phyloP scores from a whole-genome alignment of 2,329 filamentous ascomycete genomes.

The Exophiala bonariae region DNA sequence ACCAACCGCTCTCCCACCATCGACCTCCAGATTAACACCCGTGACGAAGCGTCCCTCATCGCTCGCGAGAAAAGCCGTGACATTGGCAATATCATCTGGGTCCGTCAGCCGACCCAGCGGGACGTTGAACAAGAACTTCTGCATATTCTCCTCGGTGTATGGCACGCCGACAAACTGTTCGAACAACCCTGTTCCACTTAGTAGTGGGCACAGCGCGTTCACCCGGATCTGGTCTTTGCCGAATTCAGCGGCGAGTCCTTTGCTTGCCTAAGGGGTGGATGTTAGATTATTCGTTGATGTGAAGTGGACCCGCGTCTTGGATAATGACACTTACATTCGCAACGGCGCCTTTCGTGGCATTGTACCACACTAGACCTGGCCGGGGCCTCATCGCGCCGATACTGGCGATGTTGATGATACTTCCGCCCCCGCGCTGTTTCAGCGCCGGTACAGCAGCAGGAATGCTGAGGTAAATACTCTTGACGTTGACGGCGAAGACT shows the following conservation, averaged over 20 bases:
- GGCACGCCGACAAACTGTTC: constrained; percentile 42
- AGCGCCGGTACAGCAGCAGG: constrained; percentile 37
- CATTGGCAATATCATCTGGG: constrained; percentile 66
- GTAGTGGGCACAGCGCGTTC: constrained; percentile 61
- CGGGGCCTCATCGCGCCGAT: constrained; percentile 43
- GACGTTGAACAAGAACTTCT: constrained; percentile 45
- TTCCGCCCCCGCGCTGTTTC: constrained; percentile 42
- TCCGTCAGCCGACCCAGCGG: constrained; percentile 46
- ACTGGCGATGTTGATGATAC: constrained; percentile 47
- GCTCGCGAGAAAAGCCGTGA: constrained; percentile 62
- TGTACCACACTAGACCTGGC: constrained; percentile 48
- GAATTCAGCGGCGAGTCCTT: constrained; percentile 55
- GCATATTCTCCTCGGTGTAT: constrained; percentile 45
- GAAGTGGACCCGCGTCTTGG: background rate
- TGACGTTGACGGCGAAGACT: constrained; percentile 47
- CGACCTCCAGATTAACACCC: constrained; percentile 26
- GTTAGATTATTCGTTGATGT: background rate
- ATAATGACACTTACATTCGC: constrained; percentile 37
- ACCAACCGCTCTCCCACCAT: constrained; percentile 25
- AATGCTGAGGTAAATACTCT: constrained; percentile 40
- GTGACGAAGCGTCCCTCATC: constrained; percentile 71
- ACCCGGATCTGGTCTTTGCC: constrained; percentile 49
- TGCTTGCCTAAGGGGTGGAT: constrained; percentile 48
- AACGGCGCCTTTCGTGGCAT: constrained; percentile 45
- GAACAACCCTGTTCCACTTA: constrained; percentile 65